Base-by-base conservation (phyloP, 139 green algal genomes). In the Picochlorum sp. region DNA sequence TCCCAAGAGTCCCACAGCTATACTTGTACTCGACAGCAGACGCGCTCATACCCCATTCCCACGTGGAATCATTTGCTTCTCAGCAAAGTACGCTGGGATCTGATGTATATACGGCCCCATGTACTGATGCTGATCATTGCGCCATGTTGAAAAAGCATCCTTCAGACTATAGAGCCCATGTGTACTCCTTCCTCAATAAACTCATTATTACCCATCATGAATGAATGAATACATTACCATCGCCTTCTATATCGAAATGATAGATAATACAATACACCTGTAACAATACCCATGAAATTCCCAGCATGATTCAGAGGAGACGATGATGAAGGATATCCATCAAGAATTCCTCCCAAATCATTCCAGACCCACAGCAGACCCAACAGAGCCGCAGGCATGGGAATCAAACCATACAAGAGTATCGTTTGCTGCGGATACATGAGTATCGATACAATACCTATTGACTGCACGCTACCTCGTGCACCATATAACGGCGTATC, bases 21-120 rank as follows among this genome's bases (percentile, higher is more conserved):
- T 90, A 85, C 68, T 51, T 90, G 6, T 87, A 86, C 62, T 81
- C 73, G 13, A 60, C 72, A 44, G 63, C 68, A 31, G 83, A 90
- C 57, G 66, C 75, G 5, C 70, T 90, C 16, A 84, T 83, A 47
- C 70, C 70, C 2, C 41, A 68, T 3, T 37, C 45, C 2, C 74
- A 84, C 21, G 65, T 90, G 7, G 66, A 86, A 62, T 21, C 26
- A 2, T 88, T 83, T 63, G 83, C 83, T 65, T 37, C 49, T 3
- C 45, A 76, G 20, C 79, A 88, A 78, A 76, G 72, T n/a, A 3
- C 23, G 34, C 51, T 59, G 4, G 37, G 37, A 41, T 38, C 61
- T 9, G 23, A 24, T 4, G 24, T 67, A n/a, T 51, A 4, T 7
- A 34, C 31, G 37, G 14, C 44, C 16, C 5, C 44, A 13, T 21